Conservation (phyloP, 108 stramenopile genomes). For the Nannochloropsis oceanica region DNA sequence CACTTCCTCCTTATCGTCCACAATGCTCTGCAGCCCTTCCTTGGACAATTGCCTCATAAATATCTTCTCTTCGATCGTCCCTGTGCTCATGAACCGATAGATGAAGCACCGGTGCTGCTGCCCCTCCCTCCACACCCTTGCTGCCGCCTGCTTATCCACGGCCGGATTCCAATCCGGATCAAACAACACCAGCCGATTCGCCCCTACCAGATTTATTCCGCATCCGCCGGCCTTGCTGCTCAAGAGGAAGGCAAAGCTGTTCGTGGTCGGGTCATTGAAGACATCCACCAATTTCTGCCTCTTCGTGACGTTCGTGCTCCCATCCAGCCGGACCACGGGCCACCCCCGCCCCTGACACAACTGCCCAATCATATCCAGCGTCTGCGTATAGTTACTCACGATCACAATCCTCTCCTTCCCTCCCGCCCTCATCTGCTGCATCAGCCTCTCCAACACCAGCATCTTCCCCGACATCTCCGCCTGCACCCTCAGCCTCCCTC, state of each 20-base stretch:
- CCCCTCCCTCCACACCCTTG: slow-evolving; percentile 45
- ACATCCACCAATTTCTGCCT: slow-evolving; percentile 69
- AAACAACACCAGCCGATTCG: slow-evolving; percentile 40
- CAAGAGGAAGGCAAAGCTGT: slow-evolving; percentile 41
- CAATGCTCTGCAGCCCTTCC: slow-evolving; percentile 92
- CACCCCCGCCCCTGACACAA: slow-evolving; percentile 82
- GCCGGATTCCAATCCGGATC: slow-evolving; percentile 49
- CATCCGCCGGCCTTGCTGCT: slow-evolving; percentile 42
- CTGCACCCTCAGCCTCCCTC: background rate
- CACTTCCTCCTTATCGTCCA: slow-evolving; percentile 54
- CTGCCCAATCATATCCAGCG: slow-evolving; percentile 79
- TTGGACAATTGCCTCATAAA: slow-evolving; percentile 85
- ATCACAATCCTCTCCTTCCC: slow-evolving; percentile 91
- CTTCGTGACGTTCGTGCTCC: slow-evolving; percentile 44
- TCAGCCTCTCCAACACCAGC: slow-evolving; percentile 74
- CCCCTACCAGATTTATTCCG: slow-evolving; percentile 46
- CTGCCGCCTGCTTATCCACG: slow-evolving; percentile 46
- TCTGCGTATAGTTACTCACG: slow-evolving; percentile 88
- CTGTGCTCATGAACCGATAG: slow-evolving; percentile 35
- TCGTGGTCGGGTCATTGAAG: slow-evolving; percentile 75
- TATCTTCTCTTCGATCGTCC: slow-evolving; percentile 74
- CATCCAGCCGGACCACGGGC: slow-evolving; percentile 74
- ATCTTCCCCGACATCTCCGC: slow-evolving; percentile 58
- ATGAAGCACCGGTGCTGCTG: slow-evolving; percentile 41
- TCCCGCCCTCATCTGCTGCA: slow-evolving; percentile 77